Percentiles rank a stretch among this genome's conserved stretches.
phyloP scores from a whole-genome alignment of 2,329 filamentous ascomycete genomes.

The Hirsutella rhossiliensis region DNA sequence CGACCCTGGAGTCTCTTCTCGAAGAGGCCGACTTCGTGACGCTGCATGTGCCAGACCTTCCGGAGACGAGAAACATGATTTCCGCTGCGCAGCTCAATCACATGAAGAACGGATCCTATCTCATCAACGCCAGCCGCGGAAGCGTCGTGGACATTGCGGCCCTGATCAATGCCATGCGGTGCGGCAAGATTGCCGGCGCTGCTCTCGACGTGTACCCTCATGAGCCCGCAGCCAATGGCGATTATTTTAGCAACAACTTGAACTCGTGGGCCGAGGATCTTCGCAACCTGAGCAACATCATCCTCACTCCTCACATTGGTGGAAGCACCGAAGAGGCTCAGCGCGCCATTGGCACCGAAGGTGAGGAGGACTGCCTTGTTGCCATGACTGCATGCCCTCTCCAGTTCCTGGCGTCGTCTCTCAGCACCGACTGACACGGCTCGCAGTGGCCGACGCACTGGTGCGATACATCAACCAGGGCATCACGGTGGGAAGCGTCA shows the following conservation, averaged over 20 bases:
- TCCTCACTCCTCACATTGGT: conserved; percentile 92
- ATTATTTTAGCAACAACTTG: conserved; percentile 79
- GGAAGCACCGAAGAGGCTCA: conserved; percentile 97
- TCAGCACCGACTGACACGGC: background rate
- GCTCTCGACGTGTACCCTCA: conserved; percentile 95
- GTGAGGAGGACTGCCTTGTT: conserved; percentile 21
- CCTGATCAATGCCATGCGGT: conserved; percentile 74
- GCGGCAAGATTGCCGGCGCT: conserved; percentile 80
- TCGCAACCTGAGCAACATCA: conserved; percentile 76
- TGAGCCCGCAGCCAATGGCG: conserved; percentile 86
- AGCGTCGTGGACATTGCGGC: conserved; percentile 91
- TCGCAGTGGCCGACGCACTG: conserved; percentile 64
- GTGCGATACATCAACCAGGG: conserved; percentile 95
- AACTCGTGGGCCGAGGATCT: conserved; percentile 82
- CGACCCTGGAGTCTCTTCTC: conserved; percentile 65
- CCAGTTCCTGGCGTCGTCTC: background rate
- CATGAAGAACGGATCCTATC: conserved; percentile 88
- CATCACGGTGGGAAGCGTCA: conserved; percentile 81
- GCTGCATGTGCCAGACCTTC: conserved; percentile 83
- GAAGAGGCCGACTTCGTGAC: conserved; percentile 81
- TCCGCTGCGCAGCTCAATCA: conserved; percentile 62
- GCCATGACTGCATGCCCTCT: background rate
- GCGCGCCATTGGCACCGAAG: conserved; percentile 85
- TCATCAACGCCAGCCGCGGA: conserved; percentile 93
- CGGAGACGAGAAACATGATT: conserved; percentile 91